Evolutionary conservation across 441 rosid species (phyloP).

Genomic region (Pelargonium australe): DNA sequence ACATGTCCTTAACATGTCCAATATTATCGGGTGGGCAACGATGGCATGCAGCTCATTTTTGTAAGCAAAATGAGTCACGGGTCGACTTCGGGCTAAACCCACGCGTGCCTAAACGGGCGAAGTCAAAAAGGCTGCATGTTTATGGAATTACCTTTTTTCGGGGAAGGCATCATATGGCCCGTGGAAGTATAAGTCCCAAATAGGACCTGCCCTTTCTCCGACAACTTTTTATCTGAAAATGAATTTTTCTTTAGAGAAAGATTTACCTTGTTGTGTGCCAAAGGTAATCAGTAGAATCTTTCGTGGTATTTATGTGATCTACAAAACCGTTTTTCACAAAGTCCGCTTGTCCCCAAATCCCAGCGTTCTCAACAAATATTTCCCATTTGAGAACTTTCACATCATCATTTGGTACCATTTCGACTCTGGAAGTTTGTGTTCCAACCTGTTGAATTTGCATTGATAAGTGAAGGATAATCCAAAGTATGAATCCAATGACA

Average conservation of each 20-base stretch:
- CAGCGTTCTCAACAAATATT: conserved; percentile 57
- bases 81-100: too few relatives aligned
- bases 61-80: too few relatives aligned
- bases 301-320: conserved; percentile 83
- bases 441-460: conserved; percentile 44
- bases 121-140: too few relatives aligned
- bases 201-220: not conserved
- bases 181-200: not conserved
- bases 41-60: too few relatives aligned
- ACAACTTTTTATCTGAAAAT: not conserved
- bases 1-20: too few relatives aligned
- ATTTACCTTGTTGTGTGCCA: conserved; percentile 93
- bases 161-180: too few relatives aligned
- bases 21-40: too few relatives aligned
- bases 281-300: conserved; percentile 79
- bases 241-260: conserved; percentile 14
- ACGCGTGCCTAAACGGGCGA: too few relatives aligned
- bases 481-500: conserved; percentile 7
- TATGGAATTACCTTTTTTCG: too few relatives aligned
- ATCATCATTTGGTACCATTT: conserved; percentile 48
- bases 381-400: conserved; percentile 59
- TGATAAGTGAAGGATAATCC: conserved; percentile 1
- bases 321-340: conserved; percentile 49
- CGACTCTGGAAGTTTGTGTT: conserved; percentile 55
- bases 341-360: conserved; percentile 76